Conservation (phyloP, 2,329 filamentous ascomycete species). For the Alternaria rosae region DNA sequence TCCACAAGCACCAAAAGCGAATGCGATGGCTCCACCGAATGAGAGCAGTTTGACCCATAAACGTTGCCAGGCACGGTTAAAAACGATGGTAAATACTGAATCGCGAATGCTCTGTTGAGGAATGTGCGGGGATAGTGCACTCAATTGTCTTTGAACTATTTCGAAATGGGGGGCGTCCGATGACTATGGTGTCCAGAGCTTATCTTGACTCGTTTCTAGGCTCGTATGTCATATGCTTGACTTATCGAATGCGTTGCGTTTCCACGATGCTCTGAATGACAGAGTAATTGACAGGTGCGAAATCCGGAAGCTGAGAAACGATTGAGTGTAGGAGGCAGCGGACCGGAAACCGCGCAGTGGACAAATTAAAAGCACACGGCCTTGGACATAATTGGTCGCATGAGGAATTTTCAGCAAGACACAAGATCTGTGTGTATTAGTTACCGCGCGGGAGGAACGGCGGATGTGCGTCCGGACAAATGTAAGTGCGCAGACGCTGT, state of each 20-base stretch:
- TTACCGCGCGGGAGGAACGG: slow-evolving; percentile 1
- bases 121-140: not conserved
- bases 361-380: not conserved
- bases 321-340: not conserved
- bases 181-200: not conserved
- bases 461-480: not conserved
- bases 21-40: not conserved
- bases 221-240: not conserved
- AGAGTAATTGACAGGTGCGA: not conserved
- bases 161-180: not conserved
- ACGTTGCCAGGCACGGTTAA: not conserved
- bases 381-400: not conserved
- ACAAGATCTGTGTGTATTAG: not conserved
- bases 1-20: not conserved
- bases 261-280: not conserved
- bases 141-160: not conserved
- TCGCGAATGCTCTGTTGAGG: not conserved
- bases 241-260: not conserved
- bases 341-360: not conserved
- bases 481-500: not conserved
- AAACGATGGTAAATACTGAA: not conserved
- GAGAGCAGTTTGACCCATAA: not conserved
- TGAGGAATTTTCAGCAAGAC: not conserved
- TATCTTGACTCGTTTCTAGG: not conserved
- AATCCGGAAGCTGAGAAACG: not conserved